Conservation (phyloP, 2,329 filamentous ascomycete species). For the Apiospora hydei region DNA sequence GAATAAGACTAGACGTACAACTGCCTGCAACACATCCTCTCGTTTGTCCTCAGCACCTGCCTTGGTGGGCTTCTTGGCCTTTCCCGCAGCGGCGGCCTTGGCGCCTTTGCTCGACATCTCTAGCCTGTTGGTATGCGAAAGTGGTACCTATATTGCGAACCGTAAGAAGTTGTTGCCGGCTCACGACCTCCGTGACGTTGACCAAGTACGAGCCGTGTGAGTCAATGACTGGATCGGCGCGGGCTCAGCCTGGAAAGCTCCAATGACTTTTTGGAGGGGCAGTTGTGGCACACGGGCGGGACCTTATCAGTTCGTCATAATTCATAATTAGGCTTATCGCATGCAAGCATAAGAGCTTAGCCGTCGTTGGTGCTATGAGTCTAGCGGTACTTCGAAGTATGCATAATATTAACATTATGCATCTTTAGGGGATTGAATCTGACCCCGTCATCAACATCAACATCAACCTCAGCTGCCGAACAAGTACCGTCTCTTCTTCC, state of each 20-base stretch:
- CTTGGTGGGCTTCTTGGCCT: conserved; percentile 62
- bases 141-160: background rate
- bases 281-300: conserved; percentile 6
- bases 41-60: conserved; percentile 60
- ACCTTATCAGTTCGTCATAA: conserved; percentile 8
- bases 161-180: background rate
- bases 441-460: too few species aligned
- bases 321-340: conserved; percentile 17
- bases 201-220: background rate
- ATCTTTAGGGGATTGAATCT: background rate
- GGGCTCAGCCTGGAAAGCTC: conserved; percentile 7
- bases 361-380: too few species aligned
- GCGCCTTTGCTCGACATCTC: conserved; percentile 19
- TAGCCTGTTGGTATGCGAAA: background rate
- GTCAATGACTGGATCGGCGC: conserved; percentile 4
- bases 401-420: background rate
- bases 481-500: too few species aligned
- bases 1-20: conserved; percentile 37
- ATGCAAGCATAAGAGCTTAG: background rate
- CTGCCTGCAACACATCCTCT: conserved; percentile 62
- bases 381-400: background rate
- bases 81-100: conserved; percentile 43
- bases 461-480: too few species aligned
- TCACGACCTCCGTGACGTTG: conserved; percentile 14
- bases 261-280: conserved; percentile 23